Base-by-base conservation (phyloP, 768 basidiomycete species). In the Lentinula sp. region DNA sequence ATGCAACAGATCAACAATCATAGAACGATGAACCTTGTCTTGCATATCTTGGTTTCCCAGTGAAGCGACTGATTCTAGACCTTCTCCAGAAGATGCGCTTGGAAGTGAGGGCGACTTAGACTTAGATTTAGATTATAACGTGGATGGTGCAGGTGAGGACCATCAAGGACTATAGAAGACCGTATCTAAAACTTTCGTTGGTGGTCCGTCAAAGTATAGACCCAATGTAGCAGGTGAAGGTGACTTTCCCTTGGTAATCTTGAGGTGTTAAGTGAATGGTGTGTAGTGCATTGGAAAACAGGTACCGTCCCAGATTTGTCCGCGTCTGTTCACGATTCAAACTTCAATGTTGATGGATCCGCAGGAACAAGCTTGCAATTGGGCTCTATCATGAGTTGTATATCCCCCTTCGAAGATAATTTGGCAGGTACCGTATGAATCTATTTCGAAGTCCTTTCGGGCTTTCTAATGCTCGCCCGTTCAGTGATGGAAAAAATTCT, bases 181-280 rank as follows among this genome's bases (percentile, higher is more conserved):
- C 5, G 15, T 52, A 21, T 21, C 51, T 46, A 34, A 7, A 39
- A 18, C 5, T 5, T 37, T 18, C 39, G 51, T 28, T 8, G 10
- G 23, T 6, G 15, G 28, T 42, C 21, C 13, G 16, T 61, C 50
- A 9, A 78, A 78, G 60, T 71, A 75, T 59, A 68, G 73, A 11
- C 76, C 75, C 8, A 66, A 65, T 7, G 69, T 77, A 32, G 72
- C 73, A 57, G 75, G 75, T 31, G 70, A 65, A 11, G 84, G 84
- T 65, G 86, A 86, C 67, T 69, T 86, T 10, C 85, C 85, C 8
- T 68, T 86, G 37, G 80, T 84, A 64, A 75, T 87, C 45, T 48
- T 86, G 56, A 70, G 80, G 13, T 79, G 77, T 63, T 87, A 46
- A 84, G 84, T 64, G 78, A 84, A 60, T 87, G 85, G 85, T 71